Evolutionary conservation across 108 stramenopile species (phyloP).

Genomic region (Mayamaea pseudoterrestris): DNA sequence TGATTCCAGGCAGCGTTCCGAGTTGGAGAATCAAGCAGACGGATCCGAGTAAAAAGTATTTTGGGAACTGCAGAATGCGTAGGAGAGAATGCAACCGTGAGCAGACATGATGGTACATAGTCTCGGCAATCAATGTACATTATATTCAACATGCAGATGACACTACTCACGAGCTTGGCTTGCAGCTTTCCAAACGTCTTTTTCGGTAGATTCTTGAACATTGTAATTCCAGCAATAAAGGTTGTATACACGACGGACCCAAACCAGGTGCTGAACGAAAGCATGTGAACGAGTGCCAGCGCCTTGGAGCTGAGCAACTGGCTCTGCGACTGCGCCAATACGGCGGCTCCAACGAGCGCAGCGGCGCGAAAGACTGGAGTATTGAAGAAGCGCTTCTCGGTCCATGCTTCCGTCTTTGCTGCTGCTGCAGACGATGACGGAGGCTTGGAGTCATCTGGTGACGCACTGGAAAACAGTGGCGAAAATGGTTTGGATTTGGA

Average conservation of each 20-base stretch:
- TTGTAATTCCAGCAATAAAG: constrained; percentile 67
- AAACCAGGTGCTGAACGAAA: constrained; percentile 65
- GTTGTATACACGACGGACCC: constrained; percentile 59
- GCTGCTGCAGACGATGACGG: no score
- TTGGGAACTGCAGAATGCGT: no score
- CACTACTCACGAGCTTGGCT: no score
- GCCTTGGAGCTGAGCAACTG: constrained; percentile 18
- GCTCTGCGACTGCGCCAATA: not conserved
- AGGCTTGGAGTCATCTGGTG: no score
- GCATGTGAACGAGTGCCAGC: constrained; percentile 36
- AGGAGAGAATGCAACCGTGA: no score
- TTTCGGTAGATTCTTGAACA: constrained; percentile 77
- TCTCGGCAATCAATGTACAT: no score
- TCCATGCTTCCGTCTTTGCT: constrained; percentile 12
- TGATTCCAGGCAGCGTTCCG: not conserved
- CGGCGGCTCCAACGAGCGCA: constrained; percentile 7
- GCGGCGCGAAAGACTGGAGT: constrained; percentile 11
- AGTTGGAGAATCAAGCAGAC: constrained; percentile 40
- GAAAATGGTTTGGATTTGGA: no score
- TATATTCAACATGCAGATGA: no score
- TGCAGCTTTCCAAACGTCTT: constrained; percentile 74
- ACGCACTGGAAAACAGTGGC: no score
- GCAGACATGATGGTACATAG: no score
- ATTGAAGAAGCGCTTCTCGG: constrained; percentile 15
- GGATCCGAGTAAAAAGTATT: constrained; percentile 54